Conservation (phyloP, 495 filamentous ascomycete genomes). For the Jackrogersella multiformis region DNA sequence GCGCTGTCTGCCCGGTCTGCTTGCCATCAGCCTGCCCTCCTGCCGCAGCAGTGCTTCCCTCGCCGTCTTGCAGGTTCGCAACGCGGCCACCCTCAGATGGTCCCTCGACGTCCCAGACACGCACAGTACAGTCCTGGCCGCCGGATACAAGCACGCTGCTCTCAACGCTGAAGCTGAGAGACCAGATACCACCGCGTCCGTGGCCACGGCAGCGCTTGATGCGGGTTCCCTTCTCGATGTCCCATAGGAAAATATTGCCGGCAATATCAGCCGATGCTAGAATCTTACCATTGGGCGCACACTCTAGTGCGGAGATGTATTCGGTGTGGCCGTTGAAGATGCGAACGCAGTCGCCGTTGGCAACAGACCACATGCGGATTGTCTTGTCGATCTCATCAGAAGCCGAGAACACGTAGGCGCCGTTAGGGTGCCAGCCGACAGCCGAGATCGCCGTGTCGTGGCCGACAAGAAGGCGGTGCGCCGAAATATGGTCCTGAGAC, state of each 20-base stretch:
- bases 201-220: conserved; percentile 95
- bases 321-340: conserved; percentile 92
- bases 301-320: conserved; percentile 81
- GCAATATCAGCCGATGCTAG: conserved; percentile 86
- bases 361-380: conserved; percentile 96
- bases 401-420: conserved; percentile 88
- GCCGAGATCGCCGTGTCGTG: conserved; percentile 89
- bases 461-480: conserved; percentile 87
- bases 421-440: conserved; percentile 91
- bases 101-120: conserved; percentile 88
- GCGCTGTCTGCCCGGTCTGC: conserved; percentile 42
- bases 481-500: conserved; percentile 88
- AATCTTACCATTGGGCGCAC: conserved; percentile 84
- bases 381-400: conserved; percentile 82
- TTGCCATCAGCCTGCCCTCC: conserved; percentile 67
- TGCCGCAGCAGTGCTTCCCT: conserved; percentile 52
- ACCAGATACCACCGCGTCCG: conserved; percentile 92
- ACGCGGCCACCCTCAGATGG: conserved; percentile 58
- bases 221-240: conserved; percentile 79
- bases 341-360: conserved; percentile 82
- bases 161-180: conserved; percentile 88
- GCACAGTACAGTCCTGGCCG: conserved; percentile 90
- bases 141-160: conserved; percentile 87
- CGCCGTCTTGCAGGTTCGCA: conserved; percentile 41
- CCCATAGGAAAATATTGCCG: conserved; percentile 92